phyloP scores from a whole-genome alignment of 768 basidiomycete genomes.

The Crucibulum laeve region DNA sequence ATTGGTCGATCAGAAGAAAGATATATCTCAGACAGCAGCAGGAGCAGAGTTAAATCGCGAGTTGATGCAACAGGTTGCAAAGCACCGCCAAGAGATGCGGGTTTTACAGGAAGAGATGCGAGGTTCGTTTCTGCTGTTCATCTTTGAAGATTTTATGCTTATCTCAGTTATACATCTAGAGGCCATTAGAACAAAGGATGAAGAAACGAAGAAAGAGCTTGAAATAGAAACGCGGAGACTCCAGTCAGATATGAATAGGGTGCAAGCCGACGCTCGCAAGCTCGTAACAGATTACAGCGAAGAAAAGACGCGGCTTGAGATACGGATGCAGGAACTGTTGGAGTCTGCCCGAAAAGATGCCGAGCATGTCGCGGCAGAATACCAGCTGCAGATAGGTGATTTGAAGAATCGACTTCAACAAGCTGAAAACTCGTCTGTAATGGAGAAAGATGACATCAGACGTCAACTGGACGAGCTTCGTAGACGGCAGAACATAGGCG shows the following conservation, averaged over 20 bases:
- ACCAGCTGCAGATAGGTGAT: constrained; percentile 13
- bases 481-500: background rate
- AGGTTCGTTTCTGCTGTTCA: constrained; percentile 11
- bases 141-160: background rate
- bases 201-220: constrained; percentile 40
- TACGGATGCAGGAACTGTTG: constrained; percentile 20
- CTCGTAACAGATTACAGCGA: constrained; percentile 33
- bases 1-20: constrained; percentile 43
- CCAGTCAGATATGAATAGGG: constrained; percentile 37
- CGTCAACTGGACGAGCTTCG: constrained; percentile 10
- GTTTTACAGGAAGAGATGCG: constrained; percentile 43
- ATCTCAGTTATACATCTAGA: constrained; percentile 7
- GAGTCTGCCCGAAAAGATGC: constrained; percentile 12
- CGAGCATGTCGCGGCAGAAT: constrained; percentile 6
- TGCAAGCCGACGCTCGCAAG: constrained; percentile 33
- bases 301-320: constrained; percentile 27
- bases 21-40: constrained; percentile 48
- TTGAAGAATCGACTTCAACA: constrained; percentile 11
- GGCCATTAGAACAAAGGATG: constrained; percentile 39
- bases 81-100: constrained; percentile 44
- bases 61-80: constrained; percentile 39
- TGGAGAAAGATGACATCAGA: constrained; percentile 12
- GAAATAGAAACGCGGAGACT: constrained; percentile 38
- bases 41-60: constrained; percentile 49
- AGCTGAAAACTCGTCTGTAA: constrained; percentile 2